These are phyloP conservation scores for Paramyrothecium roridum DNA, from an alignment of 2,329 filamentous ascomycete genomes.

Conservation along the genomic window DNA sequence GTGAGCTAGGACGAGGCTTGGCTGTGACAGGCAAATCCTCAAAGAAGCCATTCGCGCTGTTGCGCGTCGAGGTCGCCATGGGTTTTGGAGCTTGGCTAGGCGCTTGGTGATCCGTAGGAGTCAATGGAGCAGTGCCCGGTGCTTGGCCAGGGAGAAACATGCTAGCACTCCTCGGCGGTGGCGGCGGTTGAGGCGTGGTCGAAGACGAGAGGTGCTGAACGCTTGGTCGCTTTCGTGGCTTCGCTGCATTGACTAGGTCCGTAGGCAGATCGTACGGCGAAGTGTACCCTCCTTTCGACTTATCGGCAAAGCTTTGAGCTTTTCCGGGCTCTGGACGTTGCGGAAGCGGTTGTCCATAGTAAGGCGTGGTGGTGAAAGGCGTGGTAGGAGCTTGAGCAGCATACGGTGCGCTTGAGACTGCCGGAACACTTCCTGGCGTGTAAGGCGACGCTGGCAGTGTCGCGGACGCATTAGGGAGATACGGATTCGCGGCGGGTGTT, in stretches of 20 bases:
- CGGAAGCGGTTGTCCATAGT: constrained; percentile 34
- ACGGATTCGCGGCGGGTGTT: constrained; percentile 16
- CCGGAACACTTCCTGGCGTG: constrained; percentile 10
- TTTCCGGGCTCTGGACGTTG: constrained; percentile 47
- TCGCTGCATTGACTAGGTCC: constrained; percentile 62
- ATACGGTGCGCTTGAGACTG: constrained; percentile 14
- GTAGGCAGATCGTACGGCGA: constrained; percentile 95
- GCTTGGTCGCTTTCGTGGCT: constrained; percentile 63
- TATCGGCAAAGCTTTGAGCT: constrained; percentile 83
- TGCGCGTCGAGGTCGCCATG: constrained; percentile 27
- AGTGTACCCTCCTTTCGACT: constrained; percentile 85
- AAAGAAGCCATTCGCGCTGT: constrained; percentile 62
- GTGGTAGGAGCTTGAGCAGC: constrained; percentile 18
- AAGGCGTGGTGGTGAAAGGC: constrained; percentile 21
- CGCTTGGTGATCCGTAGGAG: constrained; percentile 25
- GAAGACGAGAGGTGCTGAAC: constrained; percentile 51
- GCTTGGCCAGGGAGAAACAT: constrained; percentile 35
- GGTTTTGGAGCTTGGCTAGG: constrained; percentile 5
- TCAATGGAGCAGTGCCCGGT: constrained; percentile 26
- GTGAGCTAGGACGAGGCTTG: constrained; percentile 59
- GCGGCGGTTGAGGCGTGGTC: constrained; percentile 37
- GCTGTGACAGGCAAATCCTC: constrained; percentile 68
- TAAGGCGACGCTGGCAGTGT: constrained; percentile 15
- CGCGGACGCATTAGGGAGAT: constrained; percentile 17
- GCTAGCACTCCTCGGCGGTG: constrained; percentile 62